phyloP scores from a whole-genome alignment of 75 land plant genomes.

The Selaginella tamariscina region DNA sequence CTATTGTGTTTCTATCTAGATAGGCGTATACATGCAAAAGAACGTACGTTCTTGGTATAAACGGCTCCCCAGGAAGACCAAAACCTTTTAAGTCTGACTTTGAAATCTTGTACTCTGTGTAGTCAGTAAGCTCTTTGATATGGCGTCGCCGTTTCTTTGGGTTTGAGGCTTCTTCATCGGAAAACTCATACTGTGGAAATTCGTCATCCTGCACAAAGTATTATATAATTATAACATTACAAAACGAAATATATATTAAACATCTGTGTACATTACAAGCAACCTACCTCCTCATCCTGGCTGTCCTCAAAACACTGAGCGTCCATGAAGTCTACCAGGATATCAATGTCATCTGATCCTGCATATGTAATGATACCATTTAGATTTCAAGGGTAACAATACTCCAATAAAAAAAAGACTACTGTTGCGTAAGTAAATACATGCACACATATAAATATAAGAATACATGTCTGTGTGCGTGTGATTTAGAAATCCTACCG shows the following conservation, averaged over 20 bases:
- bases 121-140: no score
- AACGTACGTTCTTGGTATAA: background rate
- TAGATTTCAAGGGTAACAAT: background rate
- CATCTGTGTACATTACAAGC: slow-evolving; percentile 2
- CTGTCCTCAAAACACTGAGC: slow-evolving; percentile 10
- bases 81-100: slow-evolving; percentile 13
- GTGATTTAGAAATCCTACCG: background rate
- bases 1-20: no score
- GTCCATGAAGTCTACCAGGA: slow-evolving; percentile 16
- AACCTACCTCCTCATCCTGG: background rate
- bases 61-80: slow-evolving; percentile 18
- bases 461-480: no score
- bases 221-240: no score
- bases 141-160: no score
- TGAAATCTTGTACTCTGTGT: slow-evolving; percentile 1
- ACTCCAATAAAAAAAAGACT: background rate
- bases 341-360: slow-evolving; percentile 2
- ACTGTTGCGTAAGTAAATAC: background rate
- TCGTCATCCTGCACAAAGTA: no score
- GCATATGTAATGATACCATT: slow-evolving; percentile 11
- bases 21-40: no score
- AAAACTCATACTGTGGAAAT: background rate
- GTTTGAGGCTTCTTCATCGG: background rate
- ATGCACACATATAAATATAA: background rate
- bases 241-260: background rate